Evolutionary conservation across 768 basidiomycete species (phyloP), one percentile per base, ranked within the genome.

Genomic region (Amanita jacksonii): DNA sequence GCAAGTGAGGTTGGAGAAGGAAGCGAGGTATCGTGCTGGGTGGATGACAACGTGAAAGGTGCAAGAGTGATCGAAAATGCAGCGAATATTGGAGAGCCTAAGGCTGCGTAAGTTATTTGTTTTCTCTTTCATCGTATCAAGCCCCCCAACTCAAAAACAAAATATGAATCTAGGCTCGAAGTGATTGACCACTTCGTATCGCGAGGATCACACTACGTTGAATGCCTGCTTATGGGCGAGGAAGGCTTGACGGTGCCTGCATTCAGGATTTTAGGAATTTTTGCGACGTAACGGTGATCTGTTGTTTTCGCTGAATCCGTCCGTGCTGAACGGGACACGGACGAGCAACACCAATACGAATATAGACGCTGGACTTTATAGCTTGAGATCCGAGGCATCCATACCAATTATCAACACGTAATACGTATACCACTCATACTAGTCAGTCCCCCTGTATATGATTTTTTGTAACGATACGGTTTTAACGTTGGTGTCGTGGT

Each of bases 191-290:
- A 76, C 48, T 76, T 65, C 49, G 96, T 99, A 23, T 59, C 79
- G n/a, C 68, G 76, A 28, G 94, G 96, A 2, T 85, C 88, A 33
- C 96, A 99, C 62, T 98, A 74, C 59, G 85, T 96, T 47, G 92
- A 97, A 57, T 99, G 94, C 60, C 65, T 82, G 59, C 63, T 96
- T 33, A 54, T 85, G 54, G 94, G 94, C 3, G 88, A 92, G 57
- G 91, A 94, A 55, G 91, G 90, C 1, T 67, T 77, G 55, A 68
- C 68, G 42, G 82, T 92, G 6, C 76, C 83, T 6, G 66, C 77
- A 35, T 97, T 97, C 73, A 94, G 86, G 66, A 79, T 98, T 50
- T 74, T 96, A 25, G 94, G 94, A 31, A 72, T 97, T 51, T 96
- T 92, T 59, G 66, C 89, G 34, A 84, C 85, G 41, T 92, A 61